A percentile compares a stretch with the other conserved stretches of the same genome.
phyloP scores from a whole-genome alignment of 179 eudicot genomes.

The Amaranthus tricolor region DNA sequence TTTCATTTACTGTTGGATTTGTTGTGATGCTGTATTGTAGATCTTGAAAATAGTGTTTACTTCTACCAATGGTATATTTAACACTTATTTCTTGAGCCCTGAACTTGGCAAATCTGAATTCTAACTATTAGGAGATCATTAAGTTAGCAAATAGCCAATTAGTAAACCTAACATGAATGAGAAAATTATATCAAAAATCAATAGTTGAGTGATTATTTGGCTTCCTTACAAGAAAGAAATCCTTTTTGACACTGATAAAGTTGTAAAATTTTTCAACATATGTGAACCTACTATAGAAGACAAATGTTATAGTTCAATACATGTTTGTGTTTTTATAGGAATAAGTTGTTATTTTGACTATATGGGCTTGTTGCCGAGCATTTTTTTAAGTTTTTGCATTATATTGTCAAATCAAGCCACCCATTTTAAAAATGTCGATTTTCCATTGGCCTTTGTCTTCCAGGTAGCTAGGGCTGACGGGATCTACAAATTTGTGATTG shows the following conservation, averaged over 20 bases:
- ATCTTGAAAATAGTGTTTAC: neutral
- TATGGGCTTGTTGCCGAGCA: neutral
- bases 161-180: neutral
- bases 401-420: neutral
- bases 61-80: neutral
- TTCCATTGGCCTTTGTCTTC: neutral
- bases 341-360: neutral
- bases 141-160: neutral
- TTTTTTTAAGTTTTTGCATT: too few relatives aligned
- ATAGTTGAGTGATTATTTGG: neutral
- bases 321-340: neutral
- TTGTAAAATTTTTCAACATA: neutral
- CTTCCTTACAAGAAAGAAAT: neutral
- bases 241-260: neutral
- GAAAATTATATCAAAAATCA: neutral
- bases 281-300: neutral
- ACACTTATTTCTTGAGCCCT: neutral
- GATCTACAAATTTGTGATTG: neutral
- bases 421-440: neutral
- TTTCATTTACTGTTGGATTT: neutral
- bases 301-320: neutral
- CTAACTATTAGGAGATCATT: neutral
- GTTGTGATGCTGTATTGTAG: neutral
- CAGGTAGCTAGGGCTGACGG: conserved; percentile 6
- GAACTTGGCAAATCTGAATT: neutral